Conservation (phyloP, 805 yeast species). For the Wickerhamomyces sydowiorum region DNA sequence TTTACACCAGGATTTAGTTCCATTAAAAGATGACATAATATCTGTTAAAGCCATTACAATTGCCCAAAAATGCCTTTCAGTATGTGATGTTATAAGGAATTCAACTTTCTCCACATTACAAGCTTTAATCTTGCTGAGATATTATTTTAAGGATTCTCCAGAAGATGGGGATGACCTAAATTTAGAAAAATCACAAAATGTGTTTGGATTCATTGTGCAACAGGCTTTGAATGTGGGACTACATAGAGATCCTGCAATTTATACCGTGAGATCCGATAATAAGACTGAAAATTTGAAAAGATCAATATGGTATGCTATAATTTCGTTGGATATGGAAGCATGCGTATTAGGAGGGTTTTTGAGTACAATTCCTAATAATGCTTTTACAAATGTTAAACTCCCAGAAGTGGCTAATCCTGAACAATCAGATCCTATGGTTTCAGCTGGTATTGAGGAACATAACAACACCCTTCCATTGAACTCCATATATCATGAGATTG, state of each 20-base stretch:
- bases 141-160: neutral
- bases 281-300: neutral
- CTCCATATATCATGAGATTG: neutral
- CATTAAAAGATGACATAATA: neutral
- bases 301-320: neutral
- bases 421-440: neutral
- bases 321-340: neutral
- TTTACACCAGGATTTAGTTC: neutral
- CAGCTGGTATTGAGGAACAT: neutral
- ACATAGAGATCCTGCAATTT: neutral
- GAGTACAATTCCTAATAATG: neutral
- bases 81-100: neutral
- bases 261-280: neutral
- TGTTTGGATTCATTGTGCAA: neutral
- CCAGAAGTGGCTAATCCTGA: neutral
- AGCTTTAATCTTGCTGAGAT: neutral
- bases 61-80: neutral
- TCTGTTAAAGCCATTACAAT: neutral
- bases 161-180: neutral
- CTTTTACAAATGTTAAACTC: neutral
- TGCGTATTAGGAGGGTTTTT: neutral
- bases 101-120: slow-evolving; percentile 5
- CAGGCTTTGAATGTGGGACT: neutral
- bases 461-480: neutral
- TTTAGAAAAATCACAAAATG: neutral